Evolutionary conservation across 768 basidiomycete genomes (phyloP).

Genomic region (Tricholoma flavovirens): DNA sequence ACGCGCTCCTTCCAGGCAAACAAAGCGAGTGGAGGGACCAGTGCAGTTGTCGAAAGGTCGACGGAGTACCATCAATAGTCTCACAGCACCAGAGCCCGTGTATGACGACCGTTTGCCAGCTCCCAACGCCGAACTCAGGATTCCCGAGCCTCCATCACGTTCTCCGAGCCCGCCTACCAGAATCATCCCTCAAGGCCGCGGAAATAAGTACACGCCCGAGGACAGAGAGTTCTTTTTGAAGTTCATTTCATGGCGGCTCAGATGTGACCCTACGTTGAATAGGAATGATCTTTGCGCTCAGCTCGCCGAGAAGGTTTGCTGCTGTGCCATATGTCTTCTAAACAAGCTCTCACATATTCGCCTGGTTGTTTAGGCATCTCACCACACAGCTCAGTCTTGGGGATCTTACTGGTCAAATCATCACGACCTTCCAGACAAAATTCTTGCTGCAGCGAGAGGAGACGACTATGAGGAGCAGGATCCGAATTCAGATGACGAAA

Average conservation of each 20-base stretch:
- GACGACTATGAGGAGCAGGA: conserved; percentile 24
- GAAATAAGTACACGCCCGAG: conserved; percentile 60
- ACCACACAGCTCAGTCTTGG: conserved; percentile 62
- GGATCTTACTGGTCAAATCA: conserved; percentile 59
- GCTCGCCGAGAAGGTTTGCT: conserved; percentile 49
- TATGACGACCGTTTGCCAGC: conserved; percentile 46
- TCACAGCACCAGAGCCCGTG: conserved; percentile 47
- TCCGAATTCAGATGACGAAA: conserved; percentile 19
- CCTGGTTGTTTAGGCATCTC: conserved; percentile 46
- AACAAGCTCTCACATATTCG: conserved; percentile 3
- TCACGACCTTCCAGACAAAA: conserved; percentile 64
- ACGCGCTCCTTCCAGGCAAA: conserved; percentile 22
- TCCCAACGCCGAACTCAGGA: conserved; percentile 53
- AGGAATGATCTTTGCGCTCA: conserved; percentile 49
- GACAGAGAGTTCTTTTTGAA: conserved; percentile 64
- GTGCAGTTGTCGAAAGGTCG: conserved; percentile 22
- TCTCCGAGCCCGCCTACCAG: conserved; percentile 62
- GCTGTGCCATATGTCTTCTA: not conserved
- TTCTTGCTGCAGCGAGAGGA: conserved; percentile 41
- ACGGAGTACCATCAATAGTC: conserved; percentile 54
- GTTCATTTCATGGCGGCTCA: conserved; percentile 58
- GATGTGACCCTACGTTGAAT: conserved; percentile 45
- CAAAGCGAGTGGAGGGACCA: conserved; percentile 22
- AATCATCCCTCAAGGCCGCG: conserved; percentile 41
- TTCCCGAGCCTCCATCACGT: conserved; percentile 60